Evolutionary conservation across 1,284 basidiomycete species (phyloP).

Genomic region (Cerrena zonata): DNA sequence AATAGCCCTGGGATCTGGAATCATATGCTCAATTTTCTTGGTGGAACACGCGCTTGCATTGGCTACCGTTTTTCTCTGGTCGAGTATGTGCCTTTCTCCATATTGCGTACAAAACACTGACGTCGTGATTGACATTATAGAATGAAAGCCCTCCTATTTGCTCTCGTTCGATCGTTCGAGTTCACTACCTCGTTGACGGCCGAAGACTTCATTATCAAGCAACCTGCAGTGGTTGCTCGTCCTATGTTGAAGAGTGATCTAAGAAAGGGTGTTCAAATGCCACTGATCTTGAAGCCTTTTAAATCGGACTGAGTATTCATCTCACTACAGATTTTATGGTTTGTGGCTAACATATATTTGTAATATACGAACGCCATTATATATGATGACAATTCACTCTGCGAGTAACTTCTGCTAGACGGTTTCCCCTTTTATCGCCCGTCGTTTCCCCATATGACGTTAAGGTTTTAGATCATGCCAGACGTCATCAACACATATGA

Average conservation of each 20-base stretch:
- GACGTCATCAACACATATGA: no score
- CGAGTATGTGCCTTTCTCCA: slow-evolving; percentile 41
- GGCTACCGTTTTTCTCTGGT: slow-evolving; percentile 67
- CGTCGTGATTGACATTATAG: slow-evolving; percentile 44
- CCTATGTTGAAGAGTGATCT: slow-evolving; percentile 12
- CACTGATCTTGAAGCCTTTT: slow-evolving; percentile 18
- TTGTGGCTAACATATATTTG: no score
- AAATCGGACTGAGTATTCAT: not conserved
- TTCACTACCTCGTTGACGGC: slow-evolving; percentile 47
- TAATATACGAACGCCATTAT: no score
- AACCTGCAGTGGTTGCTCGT: slow-evolving; percentile 16
- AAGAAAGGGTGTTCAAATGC: slow-evolving; percentile 15
- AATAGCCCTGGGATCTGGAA: slow-evolving; percentile 55
- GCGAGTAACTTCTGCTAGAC: no score
- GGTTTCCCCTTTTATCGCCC: no score
- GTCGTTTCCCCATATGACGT: no score
- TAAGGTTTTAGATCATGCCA: no score
- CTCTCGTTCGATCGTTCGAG: slow-evolving; percentile 50
- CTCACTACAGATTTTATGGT: no score
- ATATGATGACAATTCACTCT: no score
- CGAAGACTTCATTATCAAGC: slow-evolving; percentile 18
- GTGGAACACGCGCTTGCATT: slow-evolving; percentile 57
- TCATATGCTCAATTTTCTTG: slow-evolving; percentile 55
- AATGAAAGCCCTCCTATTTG: slow-evolving; percentile 52
- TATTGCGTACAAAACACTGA: not conserved